These are phyloP conservation scores for Globisporangium canariense DNA, from an alignment of 352 stramenopile species.

Conservation along the genomic window DNA sequence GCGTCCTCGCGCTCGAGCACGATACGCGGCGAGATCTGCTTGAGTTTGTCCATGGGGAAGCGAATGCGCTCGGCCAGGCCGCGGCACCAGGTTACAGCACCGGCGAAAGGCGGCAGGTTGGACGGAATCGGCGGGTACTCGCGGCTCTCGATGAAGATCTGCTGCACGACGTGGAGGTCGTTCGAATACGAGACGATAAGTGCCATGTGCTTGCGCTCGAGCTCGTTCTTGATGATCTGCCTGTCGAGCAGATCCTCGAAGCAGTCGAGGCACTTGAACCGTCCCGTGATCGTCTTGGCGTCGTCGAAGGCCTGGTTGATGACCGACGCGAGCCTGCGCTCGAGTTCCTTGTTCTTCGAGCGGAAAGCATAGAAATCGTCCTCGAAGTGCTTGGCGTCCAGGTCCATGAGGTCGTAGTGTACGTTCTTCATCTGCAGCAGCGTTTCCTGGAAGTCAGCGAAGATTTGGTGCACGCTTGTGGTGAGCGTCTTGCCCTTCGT, in stretches of 20 bases:
- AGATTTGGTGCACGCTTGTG: constrained; percentile 88
- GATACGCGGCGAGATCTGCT: constrained; percentile 65
- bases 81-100: constrained; percentile 89
- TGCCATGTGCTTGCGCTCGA: constrained; percentile 84
- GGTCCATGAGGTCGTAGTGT: constrained; percentile 87
- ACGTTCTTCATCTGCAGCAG: constrained; percentile 75
- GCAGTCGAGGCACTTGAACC: constrained; percentile 91
- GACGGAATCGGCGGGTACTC: constrained; percentile 82
- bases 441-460: constrained; percentile 80
- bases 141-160: constrained; percentile 88
- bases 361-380: constrained; percentile 91
- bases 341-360: constrained; percentile 85
- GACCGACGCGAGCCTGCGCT: constrained; percentile 82
- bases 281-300: constrained; percentile 78
- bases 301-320: constrained; percentile 93
- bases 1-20: constrained; percentile 89
- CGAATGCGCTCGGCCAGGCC: constrained; percentile 84
- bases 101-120: constrained; percentile 89
- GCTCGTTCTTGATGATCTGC: constrained; percentile 83
- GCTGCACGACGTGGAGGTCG: constrained; percentile 83
- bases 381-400: constrained; percentile 89
- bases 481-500: constrained; percentile 93
- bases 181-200: constrained; percentile 77
- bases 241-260: constrained; percentile 88
- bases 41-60: constrained; percentile 88